Evolutionary conservation across 495 filamentous ascomycete genomes (phyloP), one percentile per base, ranked within the genome.

Genomic region (Tuber brumale): DNA sequence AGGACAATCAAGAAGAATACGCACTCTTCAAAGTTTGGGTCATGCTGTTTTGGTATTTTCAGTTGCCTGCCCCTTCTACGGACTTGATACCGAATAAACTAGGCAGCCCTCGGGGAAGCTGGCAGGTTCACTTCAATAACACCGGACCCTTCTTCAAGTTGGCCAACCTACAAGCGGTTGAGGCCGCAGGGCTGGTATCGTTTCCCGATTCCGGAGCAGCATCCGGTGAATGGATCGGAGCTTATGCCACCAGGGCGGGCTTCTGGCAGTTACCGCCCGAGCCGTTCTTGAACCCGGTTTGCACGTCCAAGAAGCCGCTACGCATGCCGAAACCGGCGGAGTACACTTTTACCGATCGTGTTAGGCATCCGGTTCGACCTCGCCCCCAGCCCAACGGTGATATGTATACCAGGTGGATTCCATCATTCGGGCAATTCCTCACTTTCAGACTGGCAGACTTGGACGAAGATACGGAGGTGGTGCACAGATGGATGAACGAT

Each of bases 41-140:
- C 42, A 94, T 93, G 1, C 85, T 98, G 45, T 96, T 91, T 84
- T 98, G 96, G 96, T 99, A 98, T 85, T 99, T 98, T 83, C 94
- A 97, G 82, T 91, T 93, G 78, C 87, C 88, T 1, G 85, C 87
- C 46, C 91, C 92, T 2, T 70, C 81, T 1, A 83, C 86, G 0
- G 43, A 72, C 42, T 35, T 76, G 7, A 46, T 71, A 27, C 69
- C 48, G 9, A 41, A 66, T 6, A 73, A 76, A 31, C 82, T 43
- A 2, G 95, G 93, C 14, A 90, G 87, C 74, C 96, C 95, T 0
- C 90, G 88, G 74, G 93, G 92, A 35, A 90, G 94, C n/a, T 99
- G 95, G 95, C 86, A 90, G 21, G 90, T 99, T 71, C 90, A 91
- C 78, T 90, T 99, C 81, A 92, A 91, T 45, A 75, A 70, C 8